Percentiles rank a stretch among this genome's conserved stretches.
Conservation (phyloP, 345 rosid genomes). For the Boechera retrofracta region DNA sequence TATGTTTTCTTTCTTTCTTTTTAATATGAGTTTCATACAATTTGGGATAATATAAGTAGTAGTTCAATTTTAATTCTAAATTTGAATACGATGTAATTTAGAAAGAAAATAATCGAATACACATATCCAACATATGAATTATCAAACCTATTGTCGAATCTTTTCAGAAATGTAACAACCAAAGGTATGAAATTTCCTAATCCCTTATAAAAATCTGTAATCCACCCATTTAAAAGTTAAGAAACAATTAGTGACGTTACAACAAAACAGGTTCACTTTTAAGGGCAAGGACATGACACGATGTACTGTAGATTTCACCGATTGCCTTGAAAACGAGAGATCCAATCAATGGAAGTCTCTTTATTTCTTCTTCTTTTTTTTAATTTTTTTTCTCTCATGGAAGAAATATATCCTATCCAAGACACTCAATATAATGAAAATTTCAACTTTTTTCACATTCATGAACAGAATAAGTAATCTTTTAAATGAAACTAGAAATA, state of each 20-base stretch:
- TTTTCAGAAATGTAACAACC: not conserved
- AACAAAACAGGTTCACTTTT: conserved; percentile 32
- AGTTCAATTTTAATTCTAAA: not conserved
- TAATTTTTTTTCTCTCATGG: not conserved
- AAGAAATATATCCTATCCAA: not conserved
- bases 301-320: conserved; percentile 41
- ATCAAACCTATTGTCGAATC: not conserved
- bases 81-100: not conserved
- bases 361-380: not conserved
- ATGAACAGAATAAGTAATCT: not conserved
- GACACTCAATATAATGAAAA: not conserved
- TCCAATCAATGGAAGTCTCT: conserved; percentile 26
- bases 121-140: not conserved
- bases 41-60: not conserved
- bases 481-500: not conserved
- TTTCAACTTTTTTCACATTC: not conserved
- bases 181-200: not conserved
- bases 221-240: conserved; percentile 16
- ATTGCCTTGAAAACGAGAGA: conserved; percentile 41
- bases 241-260: conserved; percentile 33
- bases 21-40: not conserved
- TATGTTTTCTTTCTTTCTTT: not conserved
- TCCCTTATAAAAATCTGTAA: not conserved
- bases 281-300: conserved; percentile 38
- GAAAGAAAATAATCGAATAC: not conserved